Conservation (phyloP, 176 grass and related monocot species). For the Triticum timopheevii region DNA sequence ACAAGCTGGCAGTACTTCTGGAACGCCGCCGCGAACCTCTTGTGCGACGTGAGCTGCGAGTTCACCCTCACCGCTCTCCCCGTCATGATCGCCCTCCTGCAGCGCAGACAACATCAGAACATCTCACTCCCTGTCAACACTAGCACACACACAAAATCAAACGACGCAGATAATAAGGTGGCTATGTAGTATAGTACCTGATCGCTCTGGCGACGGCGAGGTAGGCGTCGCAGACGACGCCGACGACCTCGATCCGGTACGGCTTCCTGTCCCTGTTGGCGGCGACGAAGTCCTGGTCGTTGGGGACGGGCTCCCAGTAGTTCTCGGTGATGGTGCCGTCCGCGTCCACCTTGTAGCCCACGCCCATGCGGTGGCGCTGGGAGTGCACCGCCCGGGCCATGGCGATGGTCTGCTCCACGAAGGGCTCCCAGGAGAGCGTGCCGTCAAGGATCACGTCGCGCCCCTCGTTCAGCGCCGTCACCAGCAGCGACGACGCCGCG, state of each 20-base stretch:
- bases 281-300: background rate
- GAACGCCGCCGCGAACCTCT: slow-evolving; percentile 59
- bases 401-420: slow-evolving; percentile 65
- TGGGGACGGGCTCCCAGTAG: slow-evolving; percentile 60
- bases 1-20: slow-evolving; percentile 52
- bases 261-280: slow-evolving; percentile 10
- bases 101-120: background rate
- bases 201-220: slow-evolving; percentile 53
- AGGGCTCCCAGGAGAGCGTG: slow-evolving; percentile 81
- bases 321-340: slow-evolving; percentile 56
- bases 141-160: no score
- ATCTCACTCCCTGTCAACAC: background rate
- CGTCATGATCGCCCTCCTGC: slow-evolving; percentile 67
- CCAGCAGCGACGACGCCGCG: slow-evolving; percentile 76
- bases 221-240: slow-evolving; percentile 59
- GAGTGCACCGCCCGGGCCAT: slow-evolving; percentile 69
- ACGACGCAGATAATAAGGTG: no score
- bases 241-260: slow-evolving; percentile 52
- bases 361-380: slow-evolving; percentile 73
- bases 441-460: slow-evolving; percentile 85
- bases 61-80: slow-evolving; percentile 66
- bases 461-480: slow-evolving; percentile 78
- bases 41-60: slow-evolving; percentile 69
- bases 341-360: slow-evolving; percentile 59
- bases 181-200: background rate